Evolutionary conservation across 108 stramenopile species (phyloP).

Genomic region (Nitzschia sp.): DNA sequence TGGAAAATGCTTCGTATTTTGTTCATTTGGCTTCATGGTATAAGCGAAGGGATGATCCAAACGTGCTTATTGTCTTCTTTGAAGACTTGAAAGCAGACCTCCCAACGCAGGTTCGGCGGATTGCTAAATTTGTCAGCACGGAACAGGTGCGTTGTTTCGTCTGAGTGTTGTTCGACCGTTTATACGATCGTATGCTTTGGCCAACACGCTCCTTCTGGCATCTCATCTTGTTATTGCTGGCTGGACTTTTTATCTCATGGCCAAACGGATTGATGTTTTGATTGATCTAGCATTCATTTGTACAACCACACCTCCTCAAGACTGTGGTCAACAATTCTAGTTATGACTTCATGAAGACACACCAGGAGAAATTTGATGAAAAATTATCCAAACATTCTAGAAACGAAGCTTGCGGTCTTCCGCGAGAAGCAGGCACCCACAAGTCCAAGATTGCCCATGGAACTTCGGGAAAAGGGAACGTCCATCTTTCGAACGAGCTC

Average conservation of each 20-base stretch:
- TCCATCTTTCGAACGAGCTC: constrained; percentile 18
- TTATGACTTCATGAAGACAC: constrained; percentile 42
- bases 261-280: background rate
- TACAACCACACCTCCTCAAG: constrained; percentile 8
- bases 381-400: constrained; percentile 40
- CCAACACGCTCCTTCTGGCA: too few relatives aligned
- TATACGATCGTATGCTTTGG: too few relatives aligned
- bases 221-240: background rate
- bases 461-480: constrained; percentile 23
- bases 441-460: constrained; percentile 36
- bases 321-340: constrained; percentile 17
- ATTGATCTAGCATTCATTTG: constrained; percentile 19
- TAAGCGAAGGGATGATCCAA: constrained; percentile 33
- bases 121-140: constrained; percentile 33
- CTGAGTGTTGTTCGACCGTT: too few relatives aligned
- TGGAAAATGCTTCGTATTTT: constrained; percentile 56
- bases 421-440: constrained; percentile 39
- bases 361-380: constrained; percentile 45
- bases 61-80: constrained; percentile 44
- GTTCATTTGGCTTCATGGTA: constrained; percentile 49
- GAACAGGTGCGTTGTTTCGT: constrained; percentile 10
- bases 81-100: constrained; percentile 48
- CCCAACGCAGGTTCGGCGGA: constrained; percentile 25
- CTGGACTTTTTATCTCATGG: background rate
- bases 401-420: constrained; percentile 50